Evolutionary conservation across 1,139 yeast genomes (phyloP).

Genomic region (Taphrina sp.): DNA sequence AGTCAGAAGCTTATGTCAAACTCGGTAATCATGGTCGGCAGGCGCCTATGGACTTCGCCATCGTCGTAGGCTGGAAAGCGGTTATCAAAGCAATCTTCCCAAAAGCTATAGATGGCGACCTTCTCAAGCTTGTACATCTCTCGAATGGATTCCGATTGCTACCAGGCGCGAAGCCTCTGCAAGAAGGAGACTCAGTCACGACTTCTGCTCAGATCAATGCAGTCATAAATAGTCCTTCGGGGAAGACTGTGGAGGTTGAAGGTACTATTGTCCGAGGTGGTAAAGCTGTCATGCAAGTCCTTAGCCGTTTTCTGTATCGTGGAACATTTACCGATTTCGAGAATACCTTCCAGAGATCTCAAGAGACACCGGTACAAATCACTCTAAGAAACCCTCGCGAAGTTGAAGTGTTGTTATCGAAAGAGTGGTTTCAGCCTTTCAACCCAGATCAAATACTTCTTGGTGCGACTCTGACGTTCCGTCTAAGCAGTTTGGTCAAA

Average conservation of each 20-base stretch:
- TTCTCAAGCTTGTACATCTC: slow-evolving; percentile 87
- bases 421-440: slow-evolving; percentile 93
- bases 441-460: slow-evolving; percentile 69
- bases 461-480: slow-evolving; percentile 79
- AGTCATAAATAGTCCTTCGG: slow-evolving; percentile 85
- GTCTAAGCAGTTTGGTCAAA: slow-evolving; percentile 80
- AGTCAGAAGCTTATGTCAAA: slow-evolving; percentile 90
- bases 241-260: slow-evolving; percentile 92
- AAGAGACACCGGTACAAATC: slow-evolving; percentile 85
- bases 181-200: slow-evolving; percentile 80
- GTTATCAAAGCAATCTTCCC: slow-evolving; percentile 98
- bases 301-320: slow-evolving; percentile 93
- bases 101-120: slow-evolving; percentile 90
- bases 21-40: slow-evolving; percentile 67
- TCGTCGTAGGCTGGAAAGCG: slow-evolving; percentile 97
- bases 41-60: slow-evolving; percentile 99
- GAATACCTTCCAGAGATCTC: slow-evolving; percentile 85
- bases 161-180: slow-evolving; percentile 86
- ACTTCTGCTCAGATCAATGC: slow-evolving; percentile 83
- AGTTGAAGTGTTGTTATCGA: slow-evolving; percentile 86
- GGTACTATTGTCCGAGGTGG: slow-evolving; percentile 81
- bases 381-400: slow-evolving; percentile 74
- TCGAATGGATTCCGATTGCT: slow-evolving; percentile 92
- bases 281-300: slow-evolving; percentile 85
- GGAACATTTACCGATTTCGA: slow-evolving; percentile 84